These are phyloP conservation scores for Anisogramma anomala DNA, from an alignment of 2,329 filamentous ascomycete species.

Conservation along the genomic window DNA sequence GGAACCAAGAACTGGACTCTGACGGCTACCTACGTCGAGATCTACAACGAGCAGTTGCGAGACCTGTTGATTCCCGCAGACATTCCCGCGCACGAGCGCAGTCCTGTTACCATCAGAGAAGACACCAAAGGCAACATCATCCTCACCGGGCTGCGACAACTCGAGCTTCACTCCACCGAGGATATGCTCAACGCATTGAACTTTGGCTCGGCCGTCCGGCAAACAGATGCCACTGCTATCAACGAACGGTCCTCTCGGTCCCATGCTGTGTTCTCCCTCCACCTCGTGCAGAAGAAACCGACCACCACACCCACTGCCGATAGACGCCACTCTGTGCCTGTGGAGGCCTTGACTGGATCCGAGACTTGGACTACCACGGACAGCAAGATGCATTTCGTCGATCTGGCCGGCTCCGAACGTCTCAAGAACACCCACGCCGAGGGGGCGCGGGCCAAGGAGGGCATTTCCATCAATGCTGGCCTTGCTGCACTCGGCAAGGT, in stretches of 20 bases:
- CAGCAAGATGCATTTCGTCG: conserved; percentile 97
- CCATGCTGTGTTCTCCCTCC: conserved; percentile 92
- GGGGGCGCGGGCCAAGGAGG: conserved; percentile 86
- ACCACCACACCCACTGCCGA: conserved; percentile 48
- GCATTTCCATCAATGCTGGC: conserved; percentile 96
- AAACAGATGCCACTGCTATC: conserved; percentile 93
- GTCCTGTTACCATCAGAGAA: conserved; percentile 80
- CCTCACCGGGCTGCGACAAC: conserved; percentile 76
- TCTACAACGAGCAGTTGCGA: conserved; percentile 93
- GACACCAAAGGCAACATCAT: conserved; percentile 91
- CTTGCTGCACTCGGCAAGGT: conserved; percentile 93
- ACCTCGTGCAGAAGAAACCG: conserved; percentile 74
- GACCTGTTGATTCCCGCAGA: conserved; percentile 77
- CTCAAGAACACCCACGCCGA: conserved; percentile 95
- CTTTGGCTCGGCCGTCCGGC: conserved; percentile 85
- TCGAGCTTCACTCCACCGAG: conserved; percentile 82
- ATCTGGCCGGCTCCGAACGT: conserved; percentile 90
- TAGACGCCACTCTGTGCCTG: conserved; percentile 76
- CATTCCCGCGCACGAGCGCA: conserved; percentile 57
- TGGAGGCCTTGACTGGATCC: conserved; percentile 64
- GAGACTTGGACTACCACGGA: conserved; percentile 72
- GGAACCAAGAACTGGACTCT: conserved; percentile 76
- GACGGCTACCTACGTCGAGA: conserved; percentile 90
- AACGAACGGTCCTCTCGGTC: conserved; percentile 97
- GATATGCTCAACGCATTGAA: conserved; percentile 82